These are phyloP conservation scores for Cytidiella melzeri DNA, from an alignment of 768 basidiomycete species.

Conservation along the genomic window DNA sequence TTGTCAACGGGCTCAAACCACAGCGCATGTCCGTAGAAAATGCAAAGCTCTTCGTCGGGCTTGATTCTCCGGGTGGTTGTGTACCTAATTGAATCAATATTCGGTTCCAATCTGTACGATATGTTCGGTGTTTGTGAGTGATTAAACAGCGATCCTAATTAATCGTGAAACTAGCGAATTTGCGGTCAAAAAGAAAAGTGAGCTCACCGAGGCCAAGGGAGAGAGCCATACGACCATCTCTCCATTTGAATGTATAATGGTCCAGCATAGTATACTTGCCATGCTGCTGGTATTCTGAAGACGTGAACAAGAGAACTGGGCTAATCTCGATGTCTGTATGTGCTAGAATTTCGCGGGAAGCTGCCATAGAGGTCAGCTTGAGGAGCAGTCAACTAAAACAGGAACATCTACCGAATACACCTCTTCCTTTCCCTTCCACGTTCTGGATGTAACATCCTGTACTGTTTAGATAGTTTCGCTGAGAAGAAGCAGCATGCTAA, in stretches of 20 bases:
- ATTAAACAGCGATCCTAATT: constrained; percentile 74
- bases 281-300: constrained; percentile 63
- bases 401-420: constrained; percentile 50
- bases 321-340: constrained; percentile 75
- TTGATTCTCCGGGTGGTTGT: constrained; percentile 46
- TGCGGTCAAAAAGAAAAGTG: constrained; percentile 2
- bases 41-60: constrained; percentile 69
- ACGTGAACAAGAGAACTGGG: constrained; percentile 73
- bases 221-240: constrained; percentile 68
- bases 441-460: constrained; percentile 43
- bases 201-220: constrained; percentile 70
- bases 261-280: constrained; percentile 61
- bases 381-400: not conserved
- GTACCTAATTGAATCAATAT: constrained; percentile 57
- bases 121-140: constrained; percentile 69
- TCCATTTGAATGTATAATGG: constrained; percentile 74
- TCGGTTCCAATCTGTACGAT: constrained; percentile 49
- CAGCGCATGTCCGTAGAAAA: constrained; percentile 65
- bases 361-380: constrained; percentile 25
- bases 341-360: constrained; percentile 47
- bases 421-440: constrained; percentile 47
- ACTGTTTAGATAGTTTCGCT: constrained; percentile 36
- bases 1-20: constrained; percentile 51
- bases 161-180: not conserved
- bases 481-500: too few relatives aligned